Conservation (phyloP, 1,284 basidiomycete species). For the Rhodotorula sp. region DNA sequence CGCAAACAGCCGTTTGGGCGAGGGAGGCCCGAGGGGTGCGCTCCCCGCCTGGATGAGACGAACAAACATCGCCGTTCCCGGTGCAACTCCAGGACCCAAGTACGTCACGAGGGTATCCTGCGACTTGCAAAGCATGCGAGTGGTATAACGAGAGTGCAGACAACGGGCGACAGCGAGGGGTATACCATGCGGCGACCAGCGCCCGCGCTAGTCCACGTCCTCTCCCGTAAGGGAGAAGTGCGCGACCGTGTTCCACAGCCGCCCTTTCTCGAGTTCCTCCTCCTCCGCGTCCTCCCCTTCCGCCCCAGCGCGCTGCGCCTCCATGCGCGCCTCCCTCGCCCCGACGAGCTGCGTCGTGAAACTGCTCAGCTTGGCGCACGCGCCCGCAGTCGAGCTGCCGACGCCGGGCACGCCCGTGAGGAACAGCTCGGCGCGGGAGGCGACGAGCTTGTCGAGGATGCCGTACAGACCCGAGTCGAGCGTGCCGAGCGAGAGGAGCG, state of each 20-base stretch:
- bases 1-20: too few relatives aligned
- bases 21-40: too few relatives aligned
- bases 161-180: too few relatives aligned
- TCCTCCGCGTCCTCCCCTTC: not conserved
- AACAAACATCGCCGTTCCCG: too few relatives aligned
- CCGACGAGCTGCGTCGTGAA: constrained; percentile 47
- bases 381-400: constrained; percentile 24
- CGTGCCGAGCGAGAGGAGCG: constrained; percentile 19
- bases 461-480: constrained; percentile 47
- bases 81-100: too few relatives aligned
- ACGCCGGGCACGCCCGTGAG: constrained; percentile 42
- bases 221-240: constrained; percentile 29
- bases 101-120: too few relatives aligned
- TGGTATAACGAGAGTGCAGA: too few relatives aligned
- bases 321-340: constrained; percentile 20
- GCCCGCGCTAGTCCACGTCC: constrained; percentile 12
- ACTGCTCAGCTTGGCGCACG: constrained; percentile 46
- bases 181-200: not conserved
- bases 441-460: constrained; percentile 48
- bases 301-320: not conserved
- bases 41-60: too few relatives aligned
- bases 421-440: constrained; percentile 44
- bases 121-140: too few relatives aligned
- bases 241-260: constrained; percentile 39
- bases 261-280: not conserved